phyloP scores from a whole-genome alignment of 495 filamentous ascomycete genomes.

The Xylaria acuta region DNA sequence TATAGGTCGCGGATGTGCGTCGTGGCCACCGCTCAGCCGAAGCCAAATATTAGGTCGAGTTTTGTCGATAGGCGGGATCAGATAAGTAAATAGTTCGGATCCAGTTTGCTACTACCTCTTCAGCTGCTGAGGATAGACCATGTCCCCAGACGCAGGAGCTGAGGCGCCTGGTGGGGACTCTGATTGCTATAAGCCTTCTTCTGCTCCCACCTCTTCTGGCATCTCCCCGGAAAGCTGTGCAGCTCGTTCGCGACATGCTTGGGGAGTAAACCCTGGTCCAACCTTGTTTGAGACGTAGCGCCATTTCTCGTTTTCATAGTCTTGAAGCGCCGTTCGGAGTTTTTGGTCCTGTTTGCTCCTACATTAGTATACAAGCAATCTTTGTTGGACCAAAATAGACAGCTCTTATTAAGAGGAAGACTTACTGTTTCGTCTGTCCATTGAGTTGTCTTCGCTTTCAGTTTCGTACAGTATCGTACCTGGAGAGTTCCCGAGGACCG shows the following conservation, averaged over 20 bases:
- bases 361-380: conserved; percentile 28
- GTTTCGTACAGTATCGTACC: conserved; percentile 91
- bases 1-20: neutral
- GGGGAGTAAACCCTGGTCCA: conserved; percentile 81
- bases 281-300: conserved; percentile 85
- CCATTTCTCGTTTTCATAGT: conserved; percentile 92
- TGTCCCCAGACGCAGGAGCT: conserved; percentile 60
- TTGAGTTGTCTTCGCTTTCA: conserved; percentile 88
- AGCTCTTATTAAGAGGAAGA: conserved; percentile 23
- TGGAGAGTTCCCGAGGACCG: conserved; percentile 86
- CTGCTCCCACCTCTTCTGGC: conserved; percentile 36
- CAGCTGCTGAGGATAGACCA: conserved; percentile 51
- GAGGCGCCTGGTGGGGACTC: conserved; percentile 58
- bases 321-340: conserved; percentile 77
- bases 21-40: neutral
- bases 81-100: conserved; percentile 12
- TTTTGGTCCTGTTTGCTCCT: conserved; percentile 68
- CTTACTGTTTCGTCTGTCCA: conserved; percentile 93
- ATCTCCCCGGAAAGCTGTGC: conserved; percentile 56
- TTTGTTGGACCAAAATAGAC: neutral
- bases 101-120: conserved; percentile 36
- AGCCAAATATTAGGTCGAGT: conserved; percentile 10
- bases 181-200: conserved; percentile 61
- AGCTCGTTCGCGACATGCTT: conserved; percentile 83
- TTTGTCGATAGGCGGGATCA: neutral